Base-by-base conservation (phyloP, 345 rosid genomes). In the Rhodamnia argentea region DNA sequence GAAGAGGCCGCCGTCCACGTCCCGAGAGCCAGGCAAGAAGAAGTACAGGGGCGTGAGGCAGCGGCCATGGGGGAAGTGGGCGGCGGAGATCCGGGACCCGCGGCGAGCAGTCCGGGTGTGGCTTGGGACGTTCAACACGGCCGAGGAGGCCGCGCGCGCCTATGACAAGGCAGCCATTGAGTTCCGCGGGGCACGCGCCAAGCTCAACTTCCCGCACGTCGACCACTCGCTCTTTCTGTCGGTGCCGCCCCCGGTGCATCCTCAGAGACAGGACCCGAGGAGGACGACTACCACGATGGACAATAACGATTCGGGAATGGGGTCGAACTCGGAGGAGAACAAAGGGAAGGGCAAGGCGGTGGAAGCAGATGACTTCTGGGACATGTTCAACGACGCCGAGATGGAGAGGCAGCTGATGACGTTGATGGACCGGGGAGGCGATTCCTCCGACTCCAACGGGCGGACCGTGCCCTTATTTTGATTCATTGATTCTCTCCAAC, bases 11-110 rank as follows among this genome's bases (percentile, higher is more conserved):
- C 12, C 57, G 14, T 29, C 84, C 26, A 32, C 29, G 18, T 26
- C 40, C 3, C 55, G 27, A 13, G 26, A 23, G 87, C 74, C 87
- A 84, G 89, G 87, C 90, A 94, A 92, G 91, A 97, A 92, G 90
- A 95, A 93, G 40, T 97, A 88, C 95, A 92, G 99, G 85, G 99
- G 99, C 56, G 99, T 96, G 82, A 94, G 99, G 88, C 99, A 96
- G 89, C 90, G 99, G 90, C 99, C 99, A 5, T 97, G 98, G 99
- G 99, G 99, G 1, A 97, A 96, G 86, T 97, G 98, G 93, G 99
- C 99, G 4, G 96, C 99, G 20, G 99, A 97, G 94, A 97, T 97
- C 54, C 91, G 99, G 16, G 99, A 97, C 86, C 99, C 99, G 0
- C 87, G 91, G 85, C 89, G 94, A 86, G 98, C 98, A 2, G 84